Conservation (phyloP, 2,329 filamentous ascomycete genomes). For the Eurotiales sp. region DNA sequence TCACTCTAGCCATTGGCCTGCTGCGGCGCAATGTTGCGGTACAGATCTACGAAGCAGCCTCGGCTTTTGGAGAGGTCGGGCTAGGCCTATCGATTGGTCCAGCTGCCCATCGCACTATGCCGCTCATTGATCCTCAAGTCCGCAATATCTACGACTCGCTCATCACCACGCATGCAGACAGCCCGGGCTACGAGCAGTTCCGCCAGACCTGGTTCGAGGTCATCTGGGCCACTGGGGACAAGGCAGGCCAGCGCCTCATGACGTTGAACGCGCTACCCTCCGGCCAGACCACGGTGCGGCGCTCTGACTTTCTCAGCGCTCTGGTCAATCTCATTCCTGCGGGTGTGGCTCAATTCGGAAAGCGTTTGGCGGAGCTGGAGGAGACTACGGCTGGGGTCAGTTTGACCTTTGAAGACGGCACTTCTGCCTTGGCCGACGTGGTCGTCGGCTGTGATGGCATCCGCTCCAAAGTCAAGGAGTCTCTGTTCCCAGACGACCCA, state of each 20-base stretch:
- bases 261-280: conserved; percentile 28
- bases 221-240: conserved; percentile 23
- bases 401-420: conserved; percentile 32
- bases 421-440: conserved; percentile 23
- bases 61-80: conserved; percentile 55
- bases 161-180: conserved; percentile 32
- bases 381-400: conserved; percentile 18
- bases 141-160: conserved; percentile 29
- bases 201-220: conserved; percentile 32
- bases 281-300: conserved; percentile 30
- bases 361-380: conserved; percentile 22
- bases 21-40: conserved; percentile 43
- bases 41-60: conserved; percentile 55
- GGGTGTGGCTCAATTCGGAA: conserved; percentile 31
- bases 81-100: conserved; percentile 56
- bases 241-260: conserved; percentile 25
- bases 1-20: conserved; percentile 53
- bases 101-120: conserved; percentile 55
- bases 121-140: conserved; percentile 46
- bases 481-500: conserved; percentile 22
- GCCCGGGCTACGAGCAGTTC: conserved; percentile 28
- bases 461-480: conserved; percentile 26
- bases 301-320: conserved; percentile 32
- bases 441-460: conserved; percentile 39
- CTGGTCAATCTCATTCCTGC: conserved; percentile 28